Evolutionary conservation across 176 grass and related monocot genomes (phyloP), one percentile per base, ranked within the genome.

Genomic region (Paspalum vaginatum): DNA sequence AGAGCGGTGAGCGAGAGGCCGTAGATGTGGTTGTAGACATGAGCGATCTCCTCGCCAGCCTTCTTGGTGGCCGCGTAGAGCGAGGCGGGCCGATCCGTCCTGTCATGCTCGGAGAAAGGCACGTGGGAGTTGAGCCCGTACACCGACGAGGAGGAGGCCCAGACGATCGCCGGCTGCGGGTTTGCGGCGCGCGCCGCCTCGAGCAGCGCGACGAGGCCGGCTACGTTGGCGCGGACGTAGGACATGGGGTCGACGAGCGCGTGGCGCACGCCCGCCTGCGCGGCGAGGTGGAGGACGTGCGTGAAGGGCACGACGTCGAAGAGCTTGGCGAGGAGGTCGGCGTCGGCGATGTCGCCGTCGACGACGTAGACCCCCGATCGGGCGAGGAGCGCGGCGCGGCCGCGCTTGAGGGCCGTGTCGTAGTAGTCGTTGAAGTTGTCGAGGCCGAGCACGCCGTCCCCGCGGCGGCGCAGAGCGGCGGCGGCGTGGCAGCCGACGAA

Each of bases 1-100:
- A 95, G 87, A 5, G 89, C 92, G 1, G 92, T 95, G 63, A 95
- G 86, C 20, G 92, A 95, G 47, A 95, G 92, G 4, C 92, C 92
- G 38, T 95, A 95, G 81, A 95, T 95, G 71, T 92, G 90, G 90
- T 96, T 96, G 86, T 96, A 96, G 70, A 88, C 93, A 79, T 96
- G 93, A 61, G 93, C 87, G 53, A 96, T 96, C 86, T 96, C 93
- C 85, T 96, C 93, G 9, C 93, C 93, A 0, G 90, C 93, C 85
- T 96, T 96, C 64, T 96, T 96, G 18, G 93, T 96, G 65, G 93
- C 90, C 17, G 93, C 93, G 17, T 96, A 96, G 10, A 96, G 93
- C 49, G 93, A 95, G 61, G 93, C 93, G 5, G 90, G 93, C 37
- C 93, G 81, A 80, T 95, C 93, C 43, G 93, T 95, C 74, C 89